Evolutionary conservation across 2,329 filamentous ascomycete genomes (phyloP).

Genomic region (Epichloe bromicola): DNA sequence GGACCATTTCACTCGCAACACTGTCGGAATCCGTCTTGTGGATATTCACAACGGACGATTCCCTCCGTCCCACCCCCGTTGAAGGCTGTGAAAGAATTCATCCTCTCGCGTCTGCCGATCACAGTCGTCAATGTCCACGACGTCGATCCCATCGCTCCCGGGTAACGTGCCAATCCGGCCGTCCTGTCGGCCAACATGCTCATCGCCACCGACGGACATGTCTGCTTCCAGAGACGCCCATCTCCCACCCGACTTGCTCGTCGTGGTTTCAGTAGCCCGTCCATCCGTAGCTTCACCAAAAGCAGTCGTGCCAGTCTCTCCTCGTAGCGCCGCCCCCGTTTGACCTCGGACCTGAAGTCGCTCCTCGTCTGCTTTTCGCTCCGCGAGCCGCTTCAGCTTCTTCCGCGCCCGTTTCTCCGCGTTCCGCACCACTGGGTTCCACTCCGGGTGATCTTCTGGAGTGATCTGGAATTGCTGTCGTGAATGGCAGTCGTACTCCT

Average conservation of each 20-base stretch:
- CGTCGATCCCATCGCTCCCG: no score
- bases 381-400: not conserved
- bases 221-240: no score
- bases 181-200: no score
- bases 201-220: no score
- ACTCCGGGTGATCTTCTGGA: not conserved
- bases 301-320: no score
- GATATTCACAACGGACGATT: not conserved
- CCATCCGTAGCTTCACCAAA: not conserved
- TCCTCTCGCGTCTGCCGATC: not conserved
- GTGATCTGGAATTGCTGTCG: not conserved
- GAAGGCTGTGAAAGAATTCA: not conserved
- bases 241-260: not conserved
- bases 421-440: constrained; percentile 1
- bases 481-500: not conserved
- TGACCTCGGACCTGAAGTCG: not conserved
- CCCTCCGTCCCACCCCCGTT: not conserved
- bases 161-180: no score
- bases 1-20: not conserved
- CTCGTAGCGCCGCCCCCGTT: not conserved
- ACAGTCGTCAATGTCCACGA: not conserved
- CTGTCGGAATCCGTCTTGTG: no score
- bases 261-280: not conserved
- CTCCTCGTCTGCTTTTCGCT: not conserved
- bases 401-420: constrained; percentile 1